Evolutionary conservation across 768 basidiomycete species (phyloP), one percentile per base, ranked within the genome.

Genomic region (Pholiota molesta): DNA sequence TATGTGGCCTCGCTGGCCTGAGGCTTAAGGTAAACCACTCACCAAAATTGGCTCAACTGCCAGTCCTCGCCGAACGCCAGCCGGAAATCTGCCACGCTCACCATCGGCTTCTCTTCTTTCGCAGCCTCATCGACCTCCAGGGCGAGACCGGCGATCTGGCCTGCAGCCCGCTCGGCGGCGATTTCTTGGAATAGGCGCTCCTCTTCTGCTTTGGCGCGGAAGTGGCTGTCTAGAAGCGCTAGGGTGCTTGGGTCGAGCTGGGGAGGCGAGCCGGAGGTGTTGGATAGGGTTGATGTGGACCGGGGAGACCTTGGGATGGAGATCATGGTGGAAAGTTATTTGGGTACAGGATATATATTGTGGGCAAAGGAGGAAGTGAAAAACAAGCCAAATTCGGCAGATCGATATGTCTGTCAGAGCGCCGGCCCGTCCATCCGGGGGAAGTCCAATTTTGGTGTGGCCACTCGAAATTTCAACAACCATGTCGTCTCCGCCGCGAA

Each of bases 11-110:
- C 42, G 52, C 52, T 28, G 59, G 53, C 53, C 37, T 52, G n/a
- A 21, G 26, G 40, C 21, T 26, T 52, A 10, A 16, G n/a, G 31
- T 17, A 40, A 35, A 13, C 14, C 29, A 73, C 81, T 75, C 69
- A 81, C 80, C 81, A 82, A 62, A 82, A 81, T 69, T 83, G 81
- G 65, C 79, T 81, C 44, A 82, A 74, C 66, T 83, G 80, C 81
- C 81, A 82, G 70, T 81, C 79, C 70, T 82, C 81, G 17, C 78
- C 74, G 57, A 83, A 83, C 16, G 77, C 75, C 37, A 69, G 64
- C 29, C 75, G 72, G 61, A 78, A 83, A 61, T 81, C 79, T 45
- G 78, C 75, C 16, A 82, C 77, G 59, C 75, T 79, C 64, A 81
- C 72, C 74, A 81, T 79, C 2, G 74, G 72, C 55, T 75, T 75